Base-by-base conservation (phyloP, 306 rosid genomes). In the Prunus fruticosa region DNA sequence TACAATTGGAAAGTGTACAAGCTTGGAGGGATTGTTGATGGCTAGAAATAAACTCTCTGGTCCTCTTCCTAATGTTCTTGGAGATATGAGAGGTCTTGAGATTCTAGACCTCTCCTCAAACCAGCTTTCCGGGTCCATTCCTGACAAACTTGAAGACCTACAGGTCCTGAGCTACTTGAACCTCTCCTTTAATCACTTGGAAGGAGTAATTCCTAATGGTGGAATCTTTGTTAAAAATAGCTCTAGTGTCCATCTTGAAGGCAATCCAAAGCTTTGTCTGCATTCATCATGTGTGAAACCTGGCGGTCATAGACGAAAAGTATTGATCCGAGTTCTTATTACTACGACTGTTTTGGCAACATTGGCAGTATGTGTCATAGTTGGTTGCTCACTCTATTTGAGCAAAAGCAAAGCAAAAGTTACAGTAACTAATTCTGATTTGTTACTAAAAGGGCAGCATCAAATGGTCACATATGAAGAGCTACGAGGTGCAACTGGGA, bases 51-150 rank as follows among this genome's bases (percentile, higher is more conserved):
- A 61, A 73, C 75, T 93, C 63, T 87, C 91, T 13, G 97, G 97
- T 64, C 78, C 84, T 9, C 87, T 93, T 77, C 97, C 97, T 3
- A 60, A 50, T 32, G 5, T 27, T 73, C 41, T 93, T 52, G 90
- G 82, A 46, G 80, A 89, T 4, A 2, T 92, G 30, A 87, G 50
- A 88, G 93, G 86, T 23, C 82, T 92, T 49, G 92, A 75, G 71
- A 74, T 72, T 71, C 75, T 92, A 77, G 97, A 92, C 58, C 83
- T 92, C 1, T 92, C 96, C 65, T 87, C 89, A 51, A 92, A 90
- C 89, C 87, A 80, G 76, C 89, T 92, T 64, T 81, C 88, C 11
- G 96, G 96, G 23, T 56, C 83, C 51, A 88, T 92, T 80, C 97
- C 97, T 69, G 2, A 18, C 47, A 86, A 78, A 67, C 92, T 88